Evolutionary conservation across 805 yeast species (phyloP).

Genomic region (Candida caryicola): DNA sequence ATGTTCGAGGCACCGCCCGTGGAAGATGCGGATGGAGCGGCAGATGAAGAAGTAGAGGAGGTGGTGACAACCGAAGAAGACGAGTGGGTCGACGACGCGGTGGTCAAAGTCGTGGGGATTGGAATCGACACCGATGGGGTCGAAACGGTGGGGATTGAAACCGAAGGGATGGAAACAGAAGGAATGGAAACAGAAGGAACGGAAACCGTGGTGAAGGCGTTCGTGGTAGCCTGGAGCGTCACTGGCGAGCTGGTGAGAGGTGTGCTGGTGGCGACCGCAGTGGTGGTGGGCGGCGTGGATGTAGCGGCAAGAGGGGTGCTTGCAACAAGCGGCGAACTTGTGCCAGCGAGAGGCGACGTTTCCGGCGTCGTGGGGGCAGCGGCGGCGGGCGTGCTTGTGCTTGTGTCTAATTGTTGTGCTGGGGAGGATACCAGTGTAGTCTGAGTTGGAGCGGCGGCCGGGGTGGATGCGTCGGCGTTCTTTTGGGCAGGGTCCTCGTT

Average conservation of each 20-base stretch:
- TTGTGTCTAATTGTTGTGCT: too few relatives aligned
- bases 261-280: constrained; percentile 6
- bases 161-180: constrained; percentile 8
- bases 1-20: constrained; percentile 11
- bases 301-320: constrained; percentile 8
- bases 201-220: constrained; percentile 10
- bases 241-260: constrained; percentile 8
- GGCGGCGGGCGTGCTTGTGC: constrained; percentile 10
- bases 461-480: neutral
- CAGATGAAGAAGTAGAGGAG: constrained; percentile 11
- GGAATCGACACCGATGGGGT: constrained; percentile 8
- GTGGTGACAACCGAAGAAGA: constrained; percentile 8
- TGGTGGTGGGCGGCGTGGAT: constrained; percentile 6
- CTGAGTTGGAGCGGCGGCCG: constrained; percentile 7
- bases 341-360: neutral
- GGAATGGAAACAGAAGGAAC: constrained; percentile 6
- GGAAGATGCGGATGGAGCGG: constrained; percentile 13
- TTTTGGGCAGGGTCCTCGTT: constrained; percentile 19
- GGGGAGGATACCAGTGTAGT: too few relatives aligned
- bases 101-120: constrained; percentile 4
- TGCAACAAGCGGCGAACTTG: neutral
- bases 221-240: constrained; percentile 7
- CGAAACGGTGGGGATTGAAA: constrained; percentile 8
- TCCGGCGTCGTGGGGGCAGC: constrained; percentile 2
- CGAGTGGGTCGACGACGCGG: constrained; percentile 7